Percentiles rank a stretch among this genome's conserved stretches.
These are phyloP conservation scores for Hyparrhenia diplandra DNA, from an alignment of 176 grass and related monocot genomes.

Conservation along the genomic window DNA sequence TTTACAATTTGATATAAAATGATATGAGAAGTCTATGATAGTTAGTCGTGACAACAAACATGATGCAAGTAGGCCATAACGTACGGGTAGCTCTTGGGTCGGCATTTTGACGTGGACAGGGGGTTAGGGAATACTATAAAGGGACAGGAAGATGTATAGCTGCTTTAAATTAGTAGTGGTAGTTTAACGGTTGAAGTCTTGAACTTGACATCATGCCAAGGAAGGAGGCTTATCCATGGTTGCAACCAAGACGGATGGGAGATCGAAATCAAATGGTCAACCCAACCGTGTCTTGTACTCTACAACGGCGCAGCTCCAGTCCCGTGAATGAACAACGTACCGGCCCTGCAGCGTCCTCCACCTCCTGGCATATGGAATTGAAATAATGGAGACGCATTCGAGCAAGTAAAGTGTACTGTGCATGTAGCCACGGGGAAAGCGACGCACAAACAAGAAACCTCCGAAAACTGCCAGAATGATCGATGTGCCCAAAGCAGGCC, in stretches of 20 bases:
- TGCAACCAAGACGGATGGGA: not conserved
- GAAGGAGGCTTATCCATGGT: not conserved
- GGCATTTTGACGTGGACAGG: not conserved
- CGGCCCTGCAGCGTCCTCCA: too few relatives aligned
- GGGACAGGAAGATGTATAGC: too few relatives aligned
- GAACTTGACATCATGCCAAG: not conserved
- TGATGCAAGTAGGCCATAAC: not conserved
- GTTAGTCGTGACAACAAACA: not conserved
- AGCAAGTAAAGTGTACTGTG: not conserved
- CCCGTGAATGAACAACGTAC: not conserved
- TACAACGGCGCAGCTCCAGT: not conserved
- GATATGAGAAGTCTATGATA: too few relatives aligned
- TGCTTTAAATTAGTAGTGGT: not conserved
- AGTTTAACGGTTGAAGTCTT: not conserved
- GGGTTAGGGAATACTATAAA: too few relatives aligned
- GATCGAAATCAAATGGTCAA: not conserved
- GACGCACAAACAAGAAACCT: not conserved
- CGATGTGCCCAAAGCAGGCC: not conserved
- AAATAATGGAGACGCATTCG: not conserved
- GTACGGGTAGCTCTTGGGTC: not conserved
- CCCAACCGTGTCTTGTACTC: slow-evolving; percentile 7
- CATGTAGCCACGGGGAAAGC: not conserved
- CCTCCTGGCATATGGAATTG: not conserved
- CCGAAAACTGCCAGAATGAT: not conserved
- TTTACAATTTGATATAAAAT: too few relatives aligned